Evolutionary conservation across 139 green algal genomes (phyloP).

Genomic region (Micractinium sp.): DNA sequence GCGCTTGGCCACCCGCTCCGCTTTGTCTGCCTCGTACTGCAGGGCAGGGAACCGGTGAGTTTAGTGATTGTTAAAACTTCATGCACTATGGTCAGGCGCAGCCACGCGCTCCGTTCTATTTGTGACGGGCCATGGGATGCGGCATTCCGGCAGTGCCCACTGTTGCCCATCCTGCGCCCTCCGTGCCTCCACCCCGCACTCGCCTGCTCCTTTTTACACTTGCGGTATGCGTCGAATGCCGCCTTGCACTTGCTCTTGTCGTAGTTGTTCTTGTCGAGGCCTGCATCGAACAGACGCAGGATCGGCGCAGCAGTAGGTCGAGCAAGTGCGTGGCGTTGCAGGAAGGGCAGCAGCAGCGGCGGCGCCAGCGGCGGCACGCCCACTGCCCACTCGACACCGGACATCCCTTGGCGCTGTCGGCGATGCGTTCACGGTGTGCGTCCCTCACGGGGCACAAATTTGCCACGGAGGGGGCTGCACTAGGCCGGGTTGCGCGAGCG

Average conservation of each 20-base stretch:
- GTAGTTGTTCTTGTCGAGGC: slow-evolving; percentile 47
- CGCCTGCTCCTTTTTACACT: slow-evolving; percentile 48
- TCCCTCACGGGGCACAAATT: not conserved
- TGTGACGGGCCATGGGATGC: not conserved
- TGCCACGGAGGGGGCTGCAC: too few relatives aligned
- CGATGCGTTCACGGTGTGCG: not conserved
- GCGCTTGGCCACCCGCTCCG: not conserved
- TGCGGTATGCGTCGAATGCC: slow-evolving; percentile 43
- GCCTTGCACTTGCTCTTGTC: slow-evolving; percentile 35
- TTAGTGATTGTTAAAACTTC: not conserved
- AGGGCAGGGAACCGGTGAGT: not conserved
- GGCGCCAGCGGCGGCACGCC: not conserved
- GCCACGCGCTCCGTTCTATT: not conserved
- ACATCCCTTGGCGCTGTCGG: too few relatives aligned
- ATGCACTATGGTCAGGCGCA: not conserved
- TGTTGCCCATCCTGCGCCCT: not conserved
- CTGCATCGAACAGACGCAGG: slow-evolving; percentile 2
- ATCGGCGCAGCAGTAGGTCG: not conserved
- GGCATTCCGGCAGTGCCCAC: not conserved
- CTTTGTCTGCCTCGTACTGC: slow-evolving; percentile 9
- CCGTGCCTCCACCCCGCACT: not conserved
- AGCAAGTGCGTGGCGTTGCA: not conserved
- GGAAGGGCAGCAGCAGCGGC: not conserved
- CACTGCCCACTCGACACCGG: too few relatives aligned
- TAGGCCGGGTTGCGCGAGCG: too few relatives aligned